A percentile compares a stretch with the other conserved stretches of the same genome.
Conservation (phyloP, 2,329 filamentous ascomycete species). For the Ceratocystis diversiconidia region DNA sequence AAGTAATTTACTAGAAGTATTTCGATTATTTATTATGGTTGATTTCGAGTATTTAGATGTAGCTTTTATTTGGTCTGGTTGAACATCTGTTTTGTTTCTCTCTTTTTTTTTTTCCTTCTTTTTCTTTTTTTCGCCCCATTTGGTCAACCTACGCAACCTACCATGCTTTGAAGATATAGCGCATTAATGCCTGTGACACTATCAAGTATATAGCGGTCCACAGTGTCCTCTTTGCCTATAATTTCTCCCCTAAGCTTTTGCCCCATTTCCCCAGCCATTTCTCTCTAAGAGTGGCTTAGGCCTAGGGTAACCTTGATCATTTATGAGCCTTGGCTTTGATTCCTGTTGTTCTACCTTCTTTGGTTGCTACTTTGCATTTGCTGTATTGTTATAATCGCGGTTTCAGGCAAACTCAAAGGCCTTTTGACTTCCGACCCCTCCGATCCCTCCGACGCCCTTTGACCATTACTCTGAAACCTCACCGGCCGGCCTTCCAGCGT, state of each 20-base stretch:
- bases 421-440: neutral
- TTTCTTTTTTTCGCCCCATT: neutral
- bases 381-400: neutral
- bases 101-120: neutral
- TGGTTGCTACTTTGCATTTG: too few species aligned
- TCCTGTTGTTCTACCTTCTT: too few species aligned
- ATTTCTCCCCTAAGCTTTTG: neutral
- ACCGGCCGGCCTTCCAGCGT: slow-evolving; percentile 3
- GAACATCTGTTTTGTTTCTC: neutral
- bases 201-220: too few species aligned
- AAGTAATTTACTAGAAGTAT: neutral
- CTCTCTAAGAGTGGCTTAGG: too few species aligned
- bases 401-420: neutral
- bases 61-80: neutral
- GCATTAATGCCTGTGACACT: neutral
- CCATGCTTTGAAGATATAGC: neutral
- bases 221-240: too few species aligned
- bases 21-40: neutral
- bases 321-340: too few species aligned
- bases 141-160: neutral
- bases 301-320: too few species aligned
- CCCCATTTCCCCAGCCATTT: neutral
- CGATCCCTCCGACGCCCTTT: neutral
- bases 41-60: neutral
- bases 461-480: neutral